phyloP scores from a whole-genome alignment of 2,329 filamentous ascomycete species.

The Ramichloridium luteum region DNA sequence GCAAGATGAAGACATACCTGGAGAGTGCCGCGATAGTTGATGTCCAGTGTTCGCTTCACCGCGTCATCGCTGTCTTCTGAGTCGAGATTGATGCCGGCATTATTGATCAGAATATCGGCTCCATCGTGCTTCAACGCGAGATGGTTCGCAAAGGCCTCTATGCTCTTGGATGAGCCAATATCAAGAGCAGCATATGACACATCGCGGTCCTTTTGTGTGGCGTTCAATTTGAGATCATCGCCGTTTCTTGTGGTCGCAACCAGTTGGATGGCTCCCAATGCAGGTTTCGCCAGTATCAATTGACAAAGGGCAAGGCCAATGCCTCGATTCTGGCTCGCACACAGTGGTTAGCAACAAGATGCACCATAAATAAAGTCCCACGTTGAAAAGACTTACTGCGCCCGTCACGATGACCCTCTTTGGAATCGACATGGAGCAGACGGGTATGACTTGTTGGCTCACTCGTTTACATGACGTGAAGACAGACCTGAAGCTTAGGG shows the following conservation, averaged over 20 bases:
- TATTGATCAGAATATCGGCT: slow-evolving; percentile 27
- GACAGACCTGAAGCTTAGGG: no score
- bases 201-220: slow-evolving; percentile 8
- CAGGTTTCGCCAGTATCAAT: slow-evolving; percentile 16
- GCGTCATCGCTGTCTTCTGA: slow-evolving; percentile 17
- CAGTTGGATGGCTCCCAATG: slow-evolving; percentile 18
- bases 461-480: no score
- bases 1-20: slow-evolving; percentile 17
- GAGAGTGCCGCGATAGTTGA: slow-evolving; percentile 26
- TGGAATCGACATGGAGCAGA: slow-evolving; percentile 19
- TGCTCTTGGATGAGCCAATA: slow-evolving; percentile 16
- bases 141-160: slow-evolving; percentile 18
- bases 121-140: slow-evolving; percentile 14
- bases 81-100: slow-evolving; percentile 26
- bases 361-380: background rate
- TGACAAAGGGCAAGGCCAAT: slow-evolving; percentile 26
- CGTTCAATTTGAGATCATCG: slow-evolving; percentile 17
- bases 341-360: slow-evolving; percentile 2
- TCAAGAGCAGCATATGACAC: slow-evolving; percentile 24
- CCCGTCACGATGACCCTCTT: slow-evolving; percentile 25
- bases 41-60: slow-evolving; percentile 23
- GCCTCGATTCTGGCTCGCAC: slow-evolving; percentile 21
- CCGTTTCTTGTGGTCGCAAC: slow-evolving; percentile 25
- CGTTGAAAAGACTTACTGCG: slow-evolving; percentile 18
- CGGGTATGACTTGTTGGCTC: no score